Conservation (phyloP, 139 green algal species). For the Picochlorum costavermella region DNA sequence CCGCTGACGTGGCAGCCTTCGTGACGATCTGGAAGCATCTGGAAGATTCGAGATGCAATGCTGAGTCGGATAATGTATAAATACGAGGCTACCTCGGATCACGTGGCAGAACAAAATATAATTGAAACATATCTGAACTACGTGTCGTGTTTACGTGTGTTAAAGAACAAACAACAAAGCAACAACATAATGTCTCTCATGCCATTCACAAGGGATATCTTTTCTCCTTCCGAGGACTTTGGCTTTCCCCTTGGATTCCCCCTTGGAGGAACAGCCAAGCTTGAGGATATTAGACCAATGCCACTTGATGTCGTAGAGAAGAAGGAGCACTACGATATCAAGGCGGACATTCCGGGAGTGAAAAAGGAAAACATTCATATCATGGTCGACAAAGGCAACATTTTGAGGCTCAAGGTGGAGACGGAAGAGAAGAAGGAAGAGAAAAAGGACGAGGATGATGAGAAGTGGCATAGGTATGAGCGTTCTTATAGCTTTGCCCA, state of each 20-base stretch:
- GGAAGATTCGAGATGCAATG: no score
- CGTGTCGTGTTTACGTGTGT: not conserved
- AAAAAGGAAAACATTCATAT: constrained; percentile 21
- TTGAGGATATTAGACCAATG: constrained; percentile 12
- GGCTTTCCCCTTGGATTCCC: constrained; percentile 3
- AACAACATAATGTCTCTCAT: constrained; percentile 4
- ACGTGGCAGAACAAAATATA: not conserved
- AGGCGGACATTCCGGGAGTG: constrained; percentile 30
- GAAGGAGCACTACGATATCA: constrained; percentile 23
- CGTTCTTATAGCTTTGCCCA: constrained; percentile 14
- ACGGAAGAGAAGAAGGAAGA: constrained; percentile 21
- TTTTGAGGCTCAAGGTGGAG: constrained; percentile 33
- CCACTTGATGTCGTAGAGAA: constrained; percentile 23
- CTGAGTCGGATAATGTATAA: no score
- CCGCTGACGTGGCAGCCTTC: no score
- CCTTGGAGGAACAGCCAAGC: not conserved
- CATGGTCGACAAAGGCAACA: constrained; percentile 21
- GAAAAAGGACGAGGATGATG: constrained; percentile 23
- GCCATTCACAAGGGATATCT: constrained; percentile 1
- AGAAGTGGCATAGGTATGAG: constrained; percentile 29
- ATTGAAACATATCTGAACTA: not conserved
- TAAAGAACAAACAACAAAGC: not conserved
- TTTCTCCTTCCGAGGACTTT: constrained; percentile 19
- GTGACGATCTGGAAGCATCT: no score
- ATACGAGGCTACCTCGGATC: no score